Base-by-base conservation (phyloP, 345 rosid genomes). In the Erucastrum elatum region DNA sequence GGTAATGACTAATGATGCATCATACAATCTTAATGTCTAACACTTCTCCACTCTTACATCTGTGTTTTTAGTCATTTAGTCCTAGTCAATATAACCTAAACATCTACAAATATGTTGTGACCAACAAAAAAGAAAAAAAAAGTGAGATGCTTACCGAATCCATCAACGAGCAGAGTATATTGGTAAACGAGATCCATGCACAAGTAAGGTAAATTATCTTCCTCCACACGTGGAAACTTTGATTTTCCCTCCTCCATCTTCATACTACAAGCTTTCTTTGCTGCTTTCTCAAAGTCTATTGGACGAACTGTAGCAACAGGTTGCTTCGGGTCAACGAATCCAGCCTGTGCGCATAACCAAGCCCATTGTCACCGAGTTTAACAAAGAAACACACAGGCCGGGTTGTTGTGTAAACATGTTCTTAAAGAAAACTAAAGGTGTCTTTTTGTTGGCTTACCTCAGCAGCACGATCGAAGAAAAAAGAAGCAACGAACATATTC, bases 171-270 rank as follows among this genome's bases (percentile, higher is more conserved):
- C 76, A 95, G 80, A 55, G 94, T 86, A 61, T 81, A 88, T 82
- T 93, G 92, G 78, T 95, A 91, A 46, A 91, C 87, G 46, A 95
- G 94, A 85, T 95, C 99, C 98, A 95, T 88, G 84, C 99, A 95
- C 66, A 95, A 35, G 83, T 85, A 95, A 13, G 98, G 94, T 68
- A 87, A 81, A 81, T 90, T 84, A 35, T 58, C 71, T 26, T 84
- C 92, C 1, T 84, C 92, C 27, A 89, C 90, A 30, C 0, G 53
- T 33, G 84, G 75, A 79, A 86, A 93, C 51, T 58, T 72, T 4
- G 88, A 83, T 82, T 84, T 89, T 30, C 88, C 94, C 13, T 91
- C 86, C 44, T 86, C 85, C 8, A 93, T 77, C 77, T 85, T 91
- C 15, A 90, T 89, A 80, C 85, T 86, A 78, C 99, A 95, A 81